Evolutionary conservation across 192 early-diverging fungal species (phyloP), one percentile per base, ranked within the genome.

Genomic region (Gigaspora rosea): DNA sequence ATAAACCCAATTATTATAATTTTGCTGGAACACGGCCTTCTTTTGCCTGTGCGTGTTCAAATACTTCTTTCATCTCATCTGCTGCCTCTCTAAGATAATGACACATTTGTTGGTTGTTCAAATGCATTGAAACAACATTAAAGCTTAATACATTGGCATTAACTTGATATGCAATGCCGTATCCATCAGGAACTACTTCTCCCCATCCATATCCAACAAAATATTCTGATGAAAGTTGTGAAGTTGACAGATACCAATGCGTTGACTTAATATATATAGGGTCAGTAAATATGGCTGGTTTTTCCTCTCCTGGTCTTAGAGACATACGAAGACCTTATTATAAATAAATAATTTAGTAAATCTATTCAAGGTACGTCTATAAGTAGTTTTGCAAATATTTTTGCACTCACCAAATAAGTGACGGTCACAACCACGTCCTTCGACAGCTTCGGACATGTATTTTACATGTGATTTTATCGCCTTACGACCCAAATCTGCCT

Each of bases 141-240:
- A 97, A 93, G 83, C 95, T 92, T 52, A 97, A 82, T 16, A 87
- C 83, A 82, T 93, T 85, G 69, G 35, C 87, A 85, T 95, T 95
- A 78, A 99, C 91, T 88, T 96, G 97, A 84, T 98, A 98, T 10
- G 96, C 95, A 71, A 95, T 82, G 71, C 96, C 96, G 76, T 92
- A 98, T 9, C 95, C 95, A 84, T 96, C 93, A 1, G 94, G 90
- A 22, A 94, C 93, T 46, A 96, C 92, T 79, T 93, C 89, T 71
- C 91, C 91, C 86, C 92, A 93, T 41, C 97, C 96, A 80, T 97
- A 98, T 67, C 96, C 95, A 78, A 92, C 91, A 88, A 95, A 99
- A 85, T 95, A 85, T 79, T 95, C 94, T 76, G 93, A 94, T 6
- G 92, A 87, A 75, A 99, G 90, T 84, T 98, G 96, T 46, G 94